Base-by-base conservation (phyloP, 768 basidiomycete species). In the Lactarius hatsudake region DNA sequence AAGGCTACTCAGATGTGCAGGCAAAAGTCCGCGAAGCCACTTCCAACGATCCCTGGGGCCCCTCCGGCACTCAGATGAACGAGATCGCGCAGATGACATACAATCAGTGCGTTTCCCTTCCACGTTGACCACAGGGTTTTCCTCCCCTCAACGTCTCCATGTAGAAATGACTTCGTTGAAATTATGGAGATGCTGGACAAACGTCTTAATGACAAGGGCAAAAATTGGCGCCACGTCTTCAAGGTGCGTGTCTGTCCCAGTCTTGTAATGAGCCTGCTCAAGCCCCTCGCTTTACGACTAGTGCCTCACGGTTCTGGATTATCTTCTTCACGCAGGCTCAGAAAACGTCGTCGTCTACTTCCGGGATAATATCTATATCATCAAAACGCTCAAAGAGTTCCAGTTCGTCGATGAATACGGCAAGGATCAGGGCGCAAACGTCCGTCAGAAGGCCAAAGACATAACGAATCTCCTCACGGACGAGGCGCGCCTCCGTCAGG, bases 131-230 rank as follows among this genome's bases (percentile, higher is more conserved):
- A 34, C 20, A 17, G n/a, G 38, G 36, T 17, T 43, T 10, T 57
- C 5, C 26, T 42, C 45, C 18, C 26, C 63, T 43, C 5, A 60
- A 32, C n/a, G 2, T 63, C 30, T 17, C 55, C 48, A n/a, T 54
- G 8, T 71, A 87, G 95, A 78, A 90, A 88, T 67, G 96, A 98
- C 74, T 99, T 99, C 76, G 94, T 98, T 15, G 97, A 99, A 80
- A 93, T 99, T 74, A 98, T 99, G 94, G 97, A 99, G 81, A 97
- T 98, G 94, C 84, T 99, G 59, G 97, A 98, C 79, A 98, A 99
- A 79, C 88, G 97, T 61, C 80, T 99, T 69, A 95, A 95, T 72
- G 97, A 99, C 81, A 98, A 97, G 82, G 97, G 97, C 43, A 98
- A 98, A 86, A 98, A 98, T 74, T 99, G 97, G 97, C 86, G 96